A percentile compares a stretch with the other conserved stretches of the same genome.
Evolutionary conservation across 2,329 filamentous ascomycete species (phyloP).

Genomic region (Diaporthe helianthi): DNA sequence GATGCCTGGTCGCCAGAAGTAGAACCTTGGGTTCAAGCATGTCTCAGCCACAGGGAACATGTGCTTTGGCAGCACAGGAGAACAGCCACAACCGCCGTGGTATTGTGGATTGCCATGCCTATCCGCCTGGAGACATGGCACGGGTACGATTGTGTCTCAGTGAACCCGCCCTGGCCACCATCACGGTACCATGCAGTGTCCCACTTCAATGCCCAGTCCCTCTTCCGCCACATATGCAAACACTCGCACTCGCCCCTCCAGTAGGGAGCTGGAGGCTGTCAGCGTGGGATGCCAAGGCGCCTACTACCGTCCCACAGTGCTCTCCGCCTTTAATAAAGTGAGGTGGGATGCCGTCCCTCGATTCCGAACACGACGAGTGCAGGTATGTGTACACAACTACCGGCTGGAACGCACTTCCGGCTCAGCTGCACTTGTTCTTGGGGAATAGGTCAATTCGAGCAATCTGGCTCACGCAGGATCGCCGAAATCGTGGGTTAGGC

Average conservation of each 20-base stretch:
- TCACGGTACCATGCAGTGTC: not conserved
- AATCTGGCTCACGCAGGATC: not conserved
- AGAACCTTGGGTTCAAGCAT: slow-evolving; percentile 23
- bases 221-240: not conserved
- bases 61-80: not conserved
- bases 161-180: not conserved
- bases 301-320: not conserved
- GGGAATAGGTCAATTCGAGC: not conserved
- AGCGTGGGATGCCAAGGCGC: slow-evolving; percentile 13
- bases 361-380: not conserved
- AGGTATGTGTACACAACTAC: not conserved
- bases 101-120: not conserved
- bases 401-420: not conserved
- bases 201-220: slow-evolving; percentile 1
- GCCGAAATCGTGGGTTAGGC: not conserved
- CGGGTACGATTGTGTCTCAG: not conserved
- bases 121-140: not conserved
- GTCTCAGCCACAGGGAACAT: slow-evolving; percentile 32
- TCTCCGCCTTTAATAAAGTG: not conserved
- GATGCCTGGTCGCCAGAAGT: not conserved
- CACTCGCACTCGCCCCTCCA: not conserved
- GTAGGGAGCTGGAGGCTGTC: slow-evolving; percentile 2
- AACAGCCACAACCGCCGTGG: not conserved
- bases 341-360: slow-evolving; percentile 6
- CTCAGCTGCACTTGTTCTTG: not conserved